A percentile compares a stretch with the other conserved stretches of the same genome.
phyloP scores from a whole-genome alignment of 2,329 filamentous ascomycete species.

The Pseudopyrenochaeta lycopersici region DNA sequence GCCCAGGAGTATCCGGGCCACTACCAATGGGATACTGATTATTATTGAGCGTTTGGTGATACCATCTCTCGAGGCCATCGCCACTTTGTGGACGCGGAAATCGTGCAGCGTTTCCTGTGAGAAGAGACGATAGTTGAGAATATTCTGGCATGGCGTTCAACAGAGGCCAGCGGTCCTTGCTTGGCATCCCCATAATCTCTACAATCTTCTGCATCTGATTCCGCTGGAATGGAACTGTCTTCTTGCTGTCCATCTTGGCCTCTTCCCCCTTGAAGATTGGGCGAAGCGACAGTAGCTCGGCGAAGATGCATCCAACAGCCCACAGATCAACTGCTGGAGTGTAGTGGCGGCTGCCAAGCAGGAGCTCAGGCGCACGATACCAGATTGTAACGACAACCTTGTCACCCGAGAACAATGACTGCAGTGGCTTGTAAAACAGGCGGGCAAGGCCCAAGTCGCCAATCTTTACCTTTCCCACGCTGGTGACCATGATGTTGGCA shows the following conservation, averaged over 20 bases:
- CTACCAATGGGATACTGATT: conserved; percentile 55
- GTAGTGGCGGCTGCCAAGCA: conserved; percentile 94
- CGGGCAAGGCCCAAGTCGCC: conserved; percentile 92
- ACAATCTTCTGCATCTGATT: conserved; percentile 99
- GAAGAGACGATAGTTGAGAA: conserved; percentile 68
- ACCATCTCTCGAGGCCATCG: conserved; percentile 73
- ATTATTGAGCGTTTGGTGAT: conserved; percentile 57
- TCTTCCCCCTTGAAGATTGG: conserved; percentile 99
- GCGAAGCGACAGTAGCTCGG: conserved; percentile 85
- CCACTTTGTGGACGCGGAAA: conserved; percentile 58
- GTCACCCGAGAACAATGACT: conserved; percentile 90
- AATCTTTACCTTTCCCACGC: conserved; percentile 87
- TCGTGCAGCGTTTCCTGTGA: conserved; percentile 53
- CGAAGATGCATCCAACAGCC: conserved; percentile 98
- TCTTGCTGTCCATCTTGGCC: conserved; percentile 98
- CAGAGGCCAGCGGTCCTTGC: conserved; percentile 87
- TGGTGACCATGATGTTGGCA: conserved; percentile 98
- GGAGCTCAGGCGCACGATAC: conserved; percentile 94
- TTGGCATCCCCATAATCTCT: conserved; percentile 91
- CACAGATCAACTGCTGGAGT: conserved; percentile 97
- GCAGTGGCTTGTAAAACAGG: conserved; percentile 91
- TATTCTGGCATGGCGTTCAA: conserved; percentile 89
- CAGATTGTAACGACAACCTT: conserved; percentile 99
- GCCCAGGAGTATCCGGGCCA: conserved; percentile 50
- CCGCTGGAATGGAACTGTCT: conserved; percentile 94